Base-by-base conservation (phyloP, 2,329 filamentous ascomycete species). In the Cercospora zeae-maydis region DNA sequence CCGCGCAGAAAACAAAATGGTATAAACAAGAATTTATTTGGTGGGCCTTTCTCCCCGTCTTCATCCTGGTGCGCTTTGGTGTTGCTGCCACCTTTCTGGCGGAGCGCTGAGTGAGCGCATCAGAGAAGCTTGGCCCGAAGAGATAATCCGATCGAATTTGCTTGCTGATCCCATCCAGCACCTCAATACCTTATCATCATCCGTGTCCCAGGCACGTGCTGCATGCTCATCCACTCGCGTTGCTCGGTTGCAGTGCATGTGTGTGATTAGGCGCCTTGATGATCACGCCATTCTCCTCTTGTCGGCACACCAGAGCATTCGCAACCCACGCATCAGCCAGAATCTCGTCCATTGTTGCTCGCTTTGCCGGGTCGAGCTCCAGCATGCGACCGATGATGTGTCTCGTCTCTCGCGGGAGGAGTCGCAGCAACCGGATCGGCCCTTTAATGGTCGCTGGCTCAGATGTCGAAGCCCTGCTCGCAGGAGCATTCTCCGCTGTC, bases 341-440 rank as follows among this genome's bases (percentile, higher is more conserved):
- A 16, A 99, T 90, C 72, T 99, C 92, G 24, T 88, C 83, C 81
- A 99, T 89, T 2, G 85, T 91, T 2, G 92, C 93, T 61, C 95
- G 86, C 68, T 89, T 88, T 73, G 86, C 89, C 0, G 93, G 92
- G 71, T 96, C 87, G 56, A 97, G 83, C 72, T 95, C 92, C 36
- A 99, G 84, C 95, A 99, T 99, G 62, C 90, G 85, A 49, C 91
- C 88, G 60, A 99, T 89, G 66, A 99, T 92, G 74, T 93, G 88
- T 57, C 95, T 84, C 67, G 89, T 96, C 77, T 98, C 95, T 63
- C 93, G 84, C 0, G 95, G 95, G 9, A 99, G 81, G 36, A 98
- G 81, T 45, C 95, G 86, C 31, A 99, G 80, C 47, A 99, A 84
- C 52, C 95, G 86, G 90, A 93, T 96, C 1, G 95, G 95, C 0